Base-by-base conservation (phyloP, 2,329 filamentous ascomycete species). In the Madurella mycetomatis region DNA sequence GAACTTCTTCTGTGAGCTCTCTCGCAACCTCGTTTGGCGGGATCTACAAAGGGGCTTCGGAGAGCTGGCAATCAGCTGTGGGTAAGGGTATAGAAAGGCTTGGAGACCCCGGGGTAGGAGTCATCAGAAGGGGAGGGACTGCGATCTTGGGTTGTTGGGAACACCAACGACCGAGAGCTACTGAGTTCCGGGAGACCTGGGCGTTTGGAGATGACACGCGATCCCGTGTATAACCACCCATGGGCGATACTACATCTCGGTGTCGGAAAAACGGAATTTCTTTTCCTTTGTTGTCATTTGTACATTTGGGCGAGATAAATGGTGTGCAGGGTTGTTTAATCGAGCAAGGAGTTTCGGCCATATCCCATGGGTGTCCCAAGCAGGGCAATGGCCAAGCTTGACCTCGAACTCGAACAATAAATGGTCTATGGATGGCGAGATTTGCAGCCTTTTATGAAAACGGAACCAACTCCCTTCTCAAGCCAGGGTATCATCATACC, bases 1-100 rank as follows among this genome's bases (percentile, higher is more conserved):
- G 89, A 95, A 79, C 82, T 99, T 65, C 80, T 99, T 72, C 82
- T 99, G 74, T 99, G 87, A 79, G 37, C 25, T 25, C 25, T 7
- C 25, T 25, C 7, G 25, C 5, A 15, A 17, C 17, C 12, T 47
- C n/a, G 43, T 42, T 18, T 32, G 31, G 19, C 5, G 41, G 31
- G 13, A 7, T 40, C 16, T 30, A 43, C n/a, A n/a, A 12, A 32
- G 3, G 25, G 41, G 25, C 39, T 25, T 45, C 18, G 19, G 15
- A 7, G 5, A 2, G 9, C 13, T 7, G 25, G 44, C n/a, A 16
- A 11, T 12, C 15, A 11, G 19, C 31, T 31, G 19, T 5, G 43
- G n/a, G 12, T 45, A 25, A 25, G 4, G 34, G 34, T 37, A 37
- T 37, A 37, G 34, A 37, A 11, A 37, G 34, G 34, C 2, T 37